Base-by-base conservation (phyloP, 2,329 filamentous ascomycete species). In the Intubia oerlemansii region DNA sequence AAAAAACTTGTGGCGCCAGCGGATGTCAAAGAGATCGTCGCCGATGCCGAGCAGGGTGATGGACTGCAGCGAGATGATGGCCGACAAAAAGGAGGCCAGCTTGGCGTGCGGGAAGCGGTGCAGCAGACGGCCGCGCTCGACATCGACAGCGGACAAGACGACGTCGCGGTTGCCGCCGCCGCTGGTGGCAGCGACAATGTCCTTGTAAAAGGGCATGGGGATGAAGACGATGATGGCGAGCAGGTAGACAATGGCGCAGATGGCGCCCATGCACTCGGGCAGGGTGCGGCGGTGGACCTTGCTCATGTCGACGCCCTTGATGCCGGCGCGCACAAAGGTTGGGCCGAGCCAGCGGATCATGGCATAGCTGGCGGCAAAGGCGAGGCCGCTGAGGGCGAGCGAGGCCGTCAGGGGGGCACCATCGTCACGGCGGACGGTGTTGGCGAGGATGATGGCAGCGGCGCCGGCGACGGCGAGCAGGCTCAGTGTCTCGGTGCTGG, bases 1-100 rank as follows among this genome's bases (percentile, higher is more conserved):
- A 57, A 93, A 78, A 53, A 93, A 82, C 57, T 98, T 98, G 62
- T 98, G 85, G 30, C 88, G 76, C 88, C 88, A 98, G 46, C 88
- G 71, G 44, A 98, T 92, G 50, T 98, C 88, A 52, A 98, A 92
- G 29, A 93, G 66, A 52, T 98, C 88, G 52, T 98, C 88, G 39
- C 81, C 79, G 34, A 98, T 74, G 31, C 88, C 88, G 19, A 98
- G 73, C 33, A 95, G 73, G 27, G 82, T 77, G 37, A 90, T 81
- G 25, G 74, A 78, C 52, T 93, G 82, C 21, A 98, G 67, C 6
- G 85, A 90, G 39, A 93, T 74, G 44, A 95, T 77, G 36, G 84
- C 88, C 17, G 88, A 90, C 25, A 93, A 69, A 50, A 91, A 98
- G 7, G 84, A 91, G 21, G 85, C 84, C 36, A 98, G 73, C 78